Base-by-base conservation (phyloP, 768 basidiomycete genomes). In the Hygrophorus pudorinus region DNA sequence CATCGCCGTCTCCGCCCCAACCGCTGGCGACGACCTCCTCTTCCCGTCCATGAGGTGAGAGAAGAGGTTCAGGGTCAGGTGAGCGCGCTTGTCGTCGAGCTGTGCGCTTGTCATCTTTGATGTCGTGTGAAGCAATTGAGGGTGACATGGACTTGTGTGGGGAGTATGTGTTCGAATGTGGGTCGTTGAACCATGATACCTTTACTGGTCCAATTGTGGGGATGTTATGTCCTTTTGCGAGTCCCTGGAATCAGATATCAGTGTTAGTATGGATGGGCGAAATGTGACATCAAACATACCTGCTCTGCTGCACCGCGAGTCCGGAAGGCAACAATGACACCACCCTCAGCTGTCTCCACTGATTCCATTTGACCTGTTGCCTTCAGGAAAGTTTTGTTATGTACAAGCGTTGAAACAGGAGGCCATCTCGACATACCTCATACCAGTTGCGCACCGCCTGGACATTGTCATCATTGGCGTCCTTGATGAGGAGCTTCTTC, bases 401-500 rank as follows among this genome's bases (percentile, higher is more conserved):
- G 14, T 9, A 21, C 31, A 36, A 30, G 5, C 17, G 30, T 11
- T 29, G 11, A 5, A 41, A 24, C 20, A 38, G 29, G 34, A 24
- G 5, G 28, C 10, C 18, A 20, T 39, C 33, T 6, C 28, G n/a
- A 34, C 17, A 29, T 55, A 85, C 80, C 72, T 89, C 85, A 58
- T 83, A 94, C 85, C 87, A 93, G 52, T 86, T 80, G 49, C 75
- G 76, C 47, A 92, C 65, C 5, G 75, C 71, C 48, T 81, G 77
- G 27, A 78, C 49, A 24, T 67, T 66, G 14, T 73, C 70, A 29
- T 68, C 62, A 13, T 58, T 61, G 7, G 75, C 76, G 30, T 82
- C 85, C 55, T 86, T 82, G 21, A 96, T 67, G 16, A 84, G 62
- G 17, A 96, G 64, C 60, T 77, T 81, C 65, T 80, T 85, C 8